These are phyloP conservation scores for Stachybotrys chartarum DNA, from an alignment of 2,329 filamentous ascomycete species.

Conservation along the genomic window DNA sequence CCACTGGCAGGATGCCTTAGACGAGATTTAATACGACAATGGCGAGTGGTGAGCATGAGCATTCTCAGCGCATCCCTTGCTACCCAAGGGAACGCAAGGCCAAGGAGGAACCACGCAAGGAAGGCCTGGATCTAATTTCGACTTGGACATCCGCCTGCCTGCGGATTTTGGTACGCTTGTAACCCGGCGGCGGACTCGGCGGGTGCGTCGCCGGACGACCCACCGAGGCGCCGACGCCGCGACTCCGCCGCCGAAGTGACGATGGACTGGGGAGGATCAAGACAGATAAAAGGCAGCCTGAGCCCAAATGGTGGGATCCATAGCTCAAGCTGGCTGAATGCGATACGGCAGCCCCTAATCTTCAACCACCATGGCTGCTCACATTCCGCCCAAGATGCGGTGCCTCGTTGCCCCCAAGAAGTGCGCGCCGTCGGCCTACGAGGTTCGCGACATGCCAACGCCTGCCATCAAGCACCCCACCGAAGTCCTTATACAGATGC, in stretches of 20 bases:
- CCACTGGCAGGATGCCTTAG: no score
- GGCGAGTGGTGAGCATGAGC: no score
- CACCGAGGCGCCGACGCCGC: neutral
- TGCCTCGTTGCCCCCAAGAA: slow-evolving; percentile 33
- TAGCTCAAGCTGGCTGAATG: neutral
- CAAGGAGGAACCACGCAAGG: no score
- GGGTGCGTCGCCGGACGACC: neutral
- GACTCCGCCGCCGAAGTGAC: neutral
- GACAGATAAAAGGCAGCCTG: neutral
- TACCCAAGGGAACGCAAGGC: no score
- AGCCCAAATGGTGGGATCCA: neutral
- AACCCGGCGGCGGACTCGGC: neutral
- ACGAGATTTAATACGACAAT: no score
- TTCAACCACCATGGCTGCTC: slow-evolving; percentile 14
- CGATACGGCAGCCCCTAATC: neutral
- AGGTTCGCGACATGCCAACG: slow-evolving; percentile 32
- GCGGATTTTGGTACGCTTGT: no score
- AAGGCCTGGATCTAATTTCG: no score
- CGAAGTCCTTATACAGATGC: slow-evolving; percentile 34
- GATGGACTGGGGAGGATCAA: neutral
- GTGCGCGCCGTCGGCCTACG: slow-evolving; percentile 28
- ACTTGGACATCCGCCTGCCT: no score
- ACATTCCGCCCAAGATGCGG: slow-evolving; percentile 32
- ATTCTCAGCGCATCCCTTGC: no score
- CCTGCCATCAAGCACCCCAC: slow-evolving; percentile 34